phyloP scores from a whole-genome alignment of 805 yeast genomes.

The Cyberlindnera xishuangbannaensis region DNA sequence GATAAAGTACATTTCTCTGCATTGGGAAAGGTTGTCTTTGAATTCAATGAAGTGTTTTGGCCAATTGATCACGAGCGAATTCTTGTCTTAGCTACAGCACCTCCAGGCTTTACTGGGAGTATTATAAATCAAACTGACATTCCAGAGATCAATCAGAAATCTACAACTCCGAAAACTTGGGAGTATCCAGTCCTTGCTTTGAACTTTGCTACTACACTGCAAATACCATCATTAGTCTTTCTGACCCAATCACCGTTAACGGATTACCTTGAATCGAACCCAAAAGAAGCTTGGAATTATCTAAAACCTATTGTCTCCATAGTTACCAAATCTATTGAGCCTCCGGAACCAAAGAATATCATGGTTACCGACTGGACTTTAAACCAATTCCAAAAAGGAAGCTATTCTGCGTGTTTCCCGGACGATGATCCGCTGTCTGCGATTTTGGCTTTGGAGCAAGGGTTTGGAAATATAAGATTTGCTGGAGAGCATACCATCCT shows the following conservation, averaged over 20 bases:
- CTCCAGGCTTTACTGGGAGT: slow-evolving; percentile 14
- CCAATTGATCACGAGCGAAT: slow-evolving; percentile 44
- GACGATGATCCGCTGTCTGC: slow-evolving; percentile 66
- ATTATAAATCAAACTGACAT: slow-evolving; percentile 7
- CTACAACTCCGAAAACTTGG: slow-evolving; percentile 38
- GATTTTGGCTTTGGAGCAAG: slow-evolving; percentile 55
- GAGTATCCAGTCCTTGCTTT: slow-evolving; percentile 56
- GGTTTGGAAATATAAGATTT: slow-evolving; percentile 59
- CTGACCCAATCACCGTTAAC: slow-evolving; percentile 74
- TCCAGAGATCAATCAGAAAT: slow-evolving; percentile 1
- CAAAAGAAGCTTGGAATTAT: slow-evolving; percentile 49
- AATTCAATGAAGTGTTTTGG: slow-evolving; percentile 64
- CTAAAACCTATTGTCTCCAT: slow-evolving; percentile 39
- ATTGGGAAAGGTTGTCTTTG: slow-evolving; percentile 68
- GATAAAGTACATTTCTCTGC: slow-evolving; percentile 53
- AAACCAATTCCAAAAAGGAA: slow-evolving; percentile 76
- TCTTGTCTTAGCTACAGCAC: slow-evolving; percentile 37
- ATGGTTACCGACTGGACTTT: slow-evolving; percentile 69
- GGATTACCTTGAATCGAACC: slow-evolving; percentile 44
- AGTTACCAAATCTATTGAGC: slow-evolving; percentile 6
- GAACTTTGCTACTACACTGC: slow-evolving; percentile 46
- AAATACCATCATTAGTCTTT: slow-evolving; percentile 51
- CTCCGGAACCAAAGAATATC: slow-evolving; percentile 34
- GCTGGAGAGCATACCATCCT: slow-evolving; percentile 88
- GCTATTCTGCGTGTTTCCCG: slow-evolving; percentile 67